Percentiles rank a stretch among this genome's conserved stretches.
phyloP scores from a whole-genome alignment of 2,329 filamentous ascomycete genomes.

The Trichophyton benhamiae region DNA sequence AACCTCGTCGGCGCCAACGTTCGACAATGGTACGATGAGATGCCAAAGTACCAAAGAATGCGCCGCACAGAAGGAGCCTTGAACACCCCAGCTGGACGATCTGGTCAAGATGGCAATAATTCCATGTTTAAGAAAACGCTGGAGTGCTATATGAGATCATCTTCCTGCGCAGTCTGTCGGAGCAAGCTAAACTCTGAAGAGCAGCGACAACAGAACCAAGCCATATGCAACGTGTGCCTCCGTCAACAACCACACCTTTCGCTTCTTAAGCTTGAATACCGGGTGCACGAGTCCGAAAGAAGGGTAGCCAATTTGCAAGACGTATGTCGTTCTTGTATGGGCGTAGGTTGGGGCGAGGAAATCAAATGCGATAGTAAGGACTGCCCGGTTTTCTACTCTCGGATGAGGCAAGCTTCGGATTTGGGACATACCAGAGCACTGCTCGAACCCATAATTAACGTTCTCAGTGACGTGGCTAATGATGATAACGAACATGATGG shows the following conservation, averaged over 20 bases:
- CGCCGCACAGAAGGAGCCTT: constrained; percentile 42
- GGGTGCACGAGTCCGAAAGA: constrained; percentile 52
- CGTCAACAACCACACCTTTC: constrained; percentile 39
- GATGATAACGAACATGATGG: background rate
- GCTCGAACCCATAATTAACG: constrained; percentile 26
- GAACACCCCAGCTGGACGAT: background rate
- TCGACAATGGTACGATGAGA: constrained; percentile 83
- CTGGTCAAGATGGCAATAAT: constrained; percentile 5
- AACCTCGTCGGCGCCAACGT: constrained; percentile 91
- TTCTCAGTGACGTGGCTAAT: constrained; percentile 21
- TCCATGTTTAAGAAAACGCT: constrained; percentile 52
- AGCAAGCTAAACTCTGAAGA: constrained; percentile 38
- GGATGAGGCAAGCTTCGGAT: constrained; percentile 27
- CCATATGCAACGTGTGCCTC: constrained; percentile 31
- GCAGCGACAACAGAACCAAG: constrained; percentile 19
- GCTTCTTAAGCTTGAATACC: constrained; percentile 50
- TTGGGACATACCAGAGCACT: constrained; percentile 27
- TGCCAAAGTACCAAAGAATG: constrained; percentile 78
- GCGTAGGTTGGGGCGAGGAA: constrained; percentile 58
- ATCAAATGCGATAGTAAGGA: constrained; percentile 83
- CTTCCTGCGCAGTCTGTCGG: constrained; percentile 65
- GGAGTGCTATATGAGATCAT: constrained; percentile 83
- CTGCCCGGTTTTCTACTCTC: constrained; percentile 75
- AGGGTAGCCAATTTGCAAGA: constrained; percentile 51
- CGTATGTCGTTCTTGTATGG: constrained; percentile 71